phyloP scores from a whole-genome alignment of 306 rosid genomes.

The Cicer arietinum region DNA sequence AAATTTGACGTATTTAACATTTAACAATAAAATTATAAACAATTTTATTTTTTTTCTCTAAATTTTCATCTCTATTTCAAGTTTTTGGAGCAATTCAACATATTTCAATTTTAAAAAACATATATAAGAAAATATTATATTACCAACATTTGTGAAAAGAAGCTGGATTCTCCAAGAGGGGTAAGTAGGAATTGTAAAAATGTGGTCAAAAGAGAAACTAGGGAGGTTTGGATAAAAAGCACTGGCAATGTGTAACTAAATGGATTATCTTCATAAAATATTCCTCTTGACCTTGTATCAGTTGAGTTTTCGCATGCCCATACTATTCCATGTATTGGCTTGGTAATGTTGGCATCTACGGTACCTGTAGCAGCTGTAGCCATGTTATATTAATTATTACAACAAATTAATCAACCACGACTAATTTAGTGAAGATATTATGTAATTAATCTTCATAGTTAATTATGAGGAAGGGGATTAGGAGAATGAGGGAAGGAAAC shows the following conservation, averaged over 20 bases:
- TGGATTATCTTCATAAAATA: constrained; percentile 55
- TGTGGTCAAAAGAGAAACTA: constrained; percentile 42
- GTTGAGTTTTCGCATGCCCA: constrained; percentile 41
- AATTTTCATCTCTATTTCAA: too few species aligned
- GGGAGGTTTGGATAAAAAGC: constrained; percentile 48
- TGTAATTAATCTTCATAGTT: not conserved
- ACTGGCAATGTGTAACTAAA: constrained; percentile 34
- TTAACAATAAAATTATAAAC: too few species aligned
- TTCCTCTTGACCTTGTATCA: constrained; percentile 41
- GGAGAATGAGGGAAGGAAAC: not conserved
- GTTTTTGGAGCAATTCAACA: too few species aligned
- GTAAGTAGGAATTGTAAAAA: constrained; percentile 47
- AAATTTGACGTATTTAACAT: too few species aligned
- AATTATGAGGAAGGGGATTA: not conserved
- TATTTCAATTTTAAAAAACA: not conserved
- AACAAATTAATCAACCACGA: constrained; percentile 5
- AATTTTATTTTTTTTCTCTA: too few species aligned
- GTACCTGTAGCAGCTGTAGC: not conserved
- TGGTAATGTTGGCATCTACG: not conserved
- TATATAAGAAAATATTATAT: not conserved
- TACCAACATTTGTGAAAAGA: constrained; percentile 65
- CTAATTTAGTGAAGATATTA: not conserved
- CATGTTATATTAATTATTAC: constrained; percentile 22
- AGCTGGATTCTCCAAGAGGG: constrained; percentile 58
- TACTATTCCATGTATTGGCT: not conserved